Percentiles rank a stretch among this genome's conserved stretches.
phyloP scores from a whole-genome alignment of 2,329 filamentous ascomycete species.

The Neopestalotiopsis sp. region DNA sequence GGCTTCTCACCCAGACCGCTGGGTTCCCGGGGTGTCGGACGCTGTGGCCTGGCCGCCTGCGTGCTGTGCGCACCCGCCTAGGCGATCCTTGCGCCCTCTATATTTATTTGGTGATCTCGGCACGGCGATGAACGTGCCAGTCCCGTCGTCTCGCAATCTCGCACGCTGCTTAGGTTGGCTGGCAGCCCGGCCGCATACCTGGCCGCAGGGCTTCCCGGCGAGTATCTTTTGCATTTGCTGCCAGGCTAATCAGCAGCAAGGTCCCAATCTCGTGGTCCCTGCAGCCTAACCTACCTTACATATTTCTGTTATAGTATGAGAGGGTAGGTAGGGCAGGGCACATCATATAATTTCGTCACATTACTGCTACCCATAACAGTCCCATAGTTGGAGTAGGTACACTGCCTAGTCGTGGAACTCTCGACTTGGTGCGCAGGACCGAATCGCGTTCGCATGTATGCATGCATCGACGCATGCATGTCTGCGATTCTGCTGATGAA shows the following conservation, averaged over 20 bases:
- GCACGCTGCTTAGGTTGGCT: slow-evolving; percentile 19
- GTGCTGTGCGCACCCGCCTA: slow-evolving; percentile 1
- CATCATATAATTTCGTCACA: neutral
- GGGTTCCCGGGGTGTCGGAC: slow-evolving; percentile 32
- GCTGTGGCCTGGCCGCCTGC: slow-evolving; percentile 26
- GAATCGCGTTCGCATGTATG: neutral
- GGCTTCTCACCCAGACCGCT: slow-evolving; percentile 37
- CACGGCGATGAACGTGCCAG: neutral
- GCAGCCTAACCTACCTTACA: slow-evolving; percentile 31
- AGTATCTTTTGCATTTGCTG: neutral
- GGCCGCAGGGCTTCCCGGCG: slow-evolving; percentile 28
- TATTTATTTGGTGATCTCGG: neutral
- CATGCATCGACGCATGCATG: slow-evolving; percentile 25
- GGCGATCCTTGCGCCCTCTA: neutral
- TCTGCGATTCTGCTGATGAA: slow-evolving; percentile 32
- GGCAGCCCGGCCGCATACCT: slow-evolving; percentile 30
- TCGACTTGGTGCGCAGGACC: too few species aligned
- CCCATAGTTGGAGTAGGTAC: neutral
- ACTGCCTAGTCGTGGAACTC: neutral
- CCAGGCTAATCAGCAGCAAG: slow-evolving; percentile 1
- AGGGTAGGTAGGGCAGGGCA: neutral
- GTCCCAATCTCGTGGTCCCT: slow-evolving; percentile 32
- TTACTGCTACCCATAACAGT: neutral
- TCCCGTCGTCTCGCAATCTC: slow-evolving; percentile 26
- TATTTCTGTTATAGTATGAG: slow-evolving; percentile 28